phyloP scores from a whole-genome alignment of 75 land plant species.

The Pinus tabuliformis region DNA sequence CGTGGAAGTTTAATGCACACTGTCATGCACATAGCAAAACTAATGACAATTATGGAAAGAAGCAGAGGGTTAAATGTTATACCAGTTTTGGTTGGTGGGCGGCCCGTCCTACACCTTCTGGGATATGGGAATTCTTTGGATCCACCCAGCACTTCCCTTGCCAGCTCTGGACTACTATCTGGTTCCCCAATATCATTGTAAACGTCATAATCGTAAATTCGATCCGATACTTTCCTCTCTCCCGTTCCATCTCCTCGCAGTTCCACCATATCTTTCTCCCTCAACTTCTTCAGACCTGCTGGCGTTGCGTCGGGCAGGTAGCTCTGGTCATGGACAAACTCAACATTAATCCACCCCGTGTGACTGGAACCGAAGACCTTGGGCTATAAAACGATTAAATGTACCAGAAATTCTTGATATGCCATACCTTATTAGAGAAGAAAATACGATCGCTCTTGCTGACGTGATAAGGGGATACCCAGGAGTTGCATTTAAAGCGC shows the following conservation, averaged over 20 bases:
- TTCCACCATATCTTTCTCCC: conserved; percentile 40
- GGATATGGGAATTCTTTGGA: conserved; percentile 65
- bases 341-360: too few relatives aligned
- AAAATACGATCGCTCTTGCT: conserved; percentile 10
- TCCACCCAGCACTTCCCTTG: conserved; percentile 64
- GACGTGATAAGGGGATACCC: conserved; percentile 6
- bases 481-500: conserved; percentile 18
- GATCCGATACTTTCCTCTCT: conserved; percentile 50
- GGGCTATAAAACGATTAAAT: too few relatives aligned
- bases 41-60: neutral
- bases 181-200: conserved; percentile 70
- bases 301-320: conserved; percentile 71
- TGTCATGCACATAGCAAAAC: neutral
- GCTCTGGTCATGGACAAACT: conserved; percentile 14
- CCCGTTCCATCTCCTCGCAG: conserved; percentile 61
- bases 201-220: conserved; percentile 67
- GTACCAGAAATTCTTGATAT: too few relatives aligned
- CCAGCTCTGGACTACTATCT: conserved; percentile 28
- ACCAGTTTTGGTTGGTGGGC: conserved; percentile 15
- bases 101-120: conserved; percentile 62
- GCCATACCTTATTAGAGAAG: conserved; percentile 16
- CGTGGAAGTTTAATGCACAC: neutral
- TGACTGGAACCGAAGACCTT: too few relatives aligned
- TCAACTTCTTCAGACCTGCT: conserved; percentile 21
- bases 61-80: neutral